Percentiles rank a stretch among this genome's conserved stretches.
phyloP scores from a whole-genome alignment of 2,329 filamentous ascomycete genomes.

The Colletotrichum abscissum region DNA sequence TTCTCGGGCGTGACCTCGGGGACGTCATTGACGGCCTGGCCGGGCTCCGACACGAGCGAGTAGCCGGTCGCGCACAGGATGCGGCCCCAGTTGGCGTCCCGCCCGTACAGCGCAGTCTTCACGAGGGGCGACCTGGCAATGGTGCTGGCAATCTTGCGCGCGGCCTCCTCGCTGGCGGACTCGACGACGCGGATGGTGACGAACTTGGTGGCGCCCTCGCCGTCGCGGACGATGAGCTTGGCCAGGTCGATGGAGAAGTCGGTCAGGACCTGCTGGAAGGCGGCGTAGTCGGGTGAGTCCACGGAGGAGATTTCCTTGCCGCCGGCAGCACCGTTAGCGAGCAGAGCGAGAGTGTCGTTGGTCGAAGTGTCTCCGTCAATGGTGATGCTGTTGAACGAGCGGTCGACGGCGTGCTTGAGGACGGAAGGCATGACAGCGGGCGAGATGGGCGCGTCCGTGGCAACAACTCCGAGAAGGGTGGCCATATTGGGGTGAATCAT shows the following conservation, averaged over 20 bases:
- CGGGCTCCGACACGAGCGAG: slow-evolving; percentile 70
- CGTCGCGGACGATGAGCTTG: slow-evolving; percentile 93
- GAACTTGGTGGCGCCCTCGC: slow-evolving; percentile 98
- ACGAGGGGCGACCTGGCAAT: slow-evolving; percentile 94
- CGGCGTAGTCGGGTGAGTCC: slow-evolving; percentile 71
- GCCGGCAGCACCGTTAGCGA: slow-evolving; percentile 95
- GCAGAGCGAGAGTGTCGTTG: slow-evolving; percentile 92
- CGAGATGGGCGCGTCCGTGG: slow-evolving; percentile 87
- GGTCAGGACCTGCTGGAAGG: slow-evolving; percentile 77
- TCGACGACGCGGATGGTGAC: slow-evolving; percentile 90
- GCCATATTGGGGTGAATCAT: slow-evolving; percentile 99
- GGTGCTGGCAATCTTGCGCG: slow-evolving; percentile 83
- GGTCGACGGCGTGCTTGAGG: slow-evolving; percentile 79
- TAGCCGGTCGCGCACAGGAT: slow-evolving; percentile 97
- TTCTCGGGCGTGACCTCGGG: slow-evolving; percentile 73
- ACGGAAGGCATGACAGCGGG: slow-evolving; percentile 74
- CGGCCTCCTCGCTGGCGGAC: slow-evolving; percentile 75
- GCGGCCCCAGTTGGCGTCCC: slow-evolving; percentile 98
- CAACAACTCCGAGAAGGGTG: slow-evolving; percentile 90
- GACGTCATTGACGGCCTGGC: slow-evolving; percentile 67
- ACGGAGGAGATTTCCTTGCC: slow-evolving; percentile 70
- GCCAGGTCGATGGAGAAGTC: slow-evolving; percentile 86
- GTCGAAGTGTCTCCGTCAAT: slow-evolving; percentile 98
- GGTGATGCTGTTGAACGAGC: slow-evolving; percentile 96
- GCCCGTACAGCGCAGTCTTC: slow-evolving; percentile 96